Base-by-base conservation (phyloP, 768 basidiomycete genomes). In the Candolleomyces aberdarensis region DNA sequence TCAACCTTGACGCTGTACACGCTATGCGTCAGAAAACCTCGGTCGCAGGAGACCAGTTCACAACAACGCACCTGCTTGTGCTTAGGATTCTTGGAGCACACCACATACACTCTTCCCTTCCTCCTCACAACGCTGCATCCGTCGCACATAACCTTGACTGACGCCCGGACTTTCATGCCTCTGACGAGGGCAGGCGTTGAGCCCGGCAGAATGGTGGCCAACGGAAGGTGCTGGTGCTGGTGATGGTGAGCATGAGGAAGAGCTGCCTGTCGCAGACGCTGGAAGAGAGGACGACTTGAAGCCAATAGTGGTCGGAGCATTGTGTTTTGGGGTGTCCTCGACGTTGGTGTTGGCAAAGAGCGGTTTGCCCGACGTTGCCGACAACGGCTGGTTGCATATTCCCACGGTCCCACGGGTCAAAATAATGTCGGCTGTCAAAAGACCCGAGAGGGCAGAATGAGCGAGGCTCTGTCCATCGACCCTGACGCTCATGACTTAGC, bases 121-220 rank as follows among this genome's bases (percentile, higher is more conserved):
- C 96, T 79, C 74, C 82, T 84, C 40, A 98, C 96, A 52, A 96
- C 78, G 65, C 80, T 86, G 76, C 96, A 99, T 13, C 94, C 93
- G 63, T 95, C 94, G 74, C 96, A 99, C 86, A 96, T 91, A 57
- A 85, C 76, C 78, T 96, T 97, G 66, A 98, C 92, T 3, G 93
- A 93, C 22, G 92, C 90, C 64, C 96, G 86, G 61, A 98, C 95
- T 80, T 99, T 99, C 92, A 97, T 96, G 51, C 94, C 94, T 66
- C 91, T 77, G n/a, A 80, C 72, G 20, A 84, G 70, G 7, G 72
- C 63, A 10, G 80, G 79, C 59, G 66, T 64, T 9, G 63, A 26
- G 26, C 63, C 29, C 46, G 67, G 64, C 57, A 74, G 64, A 17
- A 66, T 56, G 53, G 69, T 63, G 68, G 69, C 26, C 31, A 31